Percentiles rank a stretch among this genome's conserved stretches.
These are phyloP conservation scores for Myxozyma monticola DNA, from an alignment of 805 yeast genomes.

Conservation along the genomic window DNA sequence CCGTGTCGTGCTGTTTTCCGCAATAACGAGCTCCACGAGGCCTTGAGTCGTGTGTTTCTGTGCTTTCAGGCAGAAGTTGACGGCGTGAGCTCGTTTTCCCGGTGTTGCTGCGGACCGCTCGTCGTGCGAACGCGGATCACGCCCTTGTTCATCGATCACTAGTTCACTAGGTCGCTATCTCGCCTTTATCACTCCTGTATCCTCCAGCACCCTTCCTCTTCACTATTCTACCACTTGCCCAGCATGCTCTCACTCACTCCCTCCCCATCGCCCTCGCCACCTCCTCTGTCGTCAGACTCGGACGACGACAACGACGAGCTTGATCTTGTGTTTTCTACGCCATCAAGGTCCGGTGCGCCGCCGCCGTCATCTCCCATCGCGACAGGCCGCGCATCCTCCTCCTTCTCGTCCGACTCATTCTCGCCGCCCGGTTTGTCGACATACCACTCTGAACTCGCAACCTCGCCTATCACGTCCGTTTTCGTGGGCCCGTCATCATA, in stretches of 20 bases:
- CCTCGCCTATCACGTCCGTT: conserved; percentile 29
- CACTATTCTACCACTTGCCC: too few species aligned
- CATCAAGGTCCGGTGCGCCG: not conserved
- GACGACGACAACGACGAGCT: conserved; percentile 9
- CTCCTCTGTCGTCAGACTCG: conserved; percentile 9
- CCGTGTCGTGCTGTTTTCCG: too few species aligned
- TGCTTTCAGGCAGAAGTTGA: too few species aligned
- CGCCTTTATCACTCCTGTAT: too few species aligned
- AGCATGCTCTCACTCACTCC: conserved; percentile 16
- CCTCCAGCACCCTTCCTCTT: too few species aligned
- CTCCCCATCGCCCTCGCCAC: conserved; percentile 16
- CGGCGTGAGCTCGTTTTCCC: too few species aligned
- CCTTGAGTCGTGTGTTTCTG: too few species aligned
- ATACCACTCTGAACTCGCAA: conserved; percentile 30
- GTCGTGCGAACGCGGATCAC: too few species aligned
- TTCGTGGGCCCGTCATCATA: conserved; percentile 6
- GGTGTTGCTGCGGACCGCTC: too few species aligned
- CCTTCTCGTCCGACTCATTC: conserved; percentile 5
- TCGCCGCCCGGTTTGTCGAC: conserved; percentile 24
- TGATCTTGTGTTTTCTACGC: conserved; percentile 1
- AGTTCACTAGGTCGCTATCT: too few species aligned
- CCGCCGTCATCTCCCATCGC: not conserved
- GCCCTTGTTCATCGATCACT: too few species aligned
- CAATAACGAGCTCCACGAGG: too few species aligned
- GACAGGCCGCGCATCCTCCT: not conserved